These are phyloP conservation scores for Allium cepa DNA, from an alignment of 106 monocot species.

Conservation along the genomic window DNA sequence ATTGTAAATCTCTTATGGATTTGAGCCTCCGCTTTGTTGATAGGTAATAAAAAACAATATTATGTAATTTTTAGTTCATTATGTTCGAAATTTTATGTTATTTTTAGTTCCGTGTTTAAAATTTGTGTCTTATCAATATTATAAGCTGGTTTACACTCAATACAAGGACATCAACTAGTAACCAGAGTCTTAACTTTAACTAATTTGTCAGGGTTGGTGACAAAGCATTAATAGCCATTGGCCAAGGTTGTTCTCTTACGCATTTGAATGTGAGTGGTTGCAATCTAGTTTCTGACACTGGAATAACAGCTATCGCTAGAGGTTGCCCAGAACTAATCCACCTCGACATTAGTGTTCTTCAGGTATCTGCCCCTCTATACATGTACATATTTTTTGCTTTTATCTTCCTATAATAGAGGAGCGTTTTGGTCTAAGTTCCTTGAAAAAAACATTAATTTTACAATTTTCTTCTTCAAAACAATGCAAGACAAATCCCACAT, in stretches of 20 bases:
- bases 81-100: background rate
- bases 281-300: conserved; percentile 58
- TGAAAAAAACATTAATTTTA: too few species aligned
- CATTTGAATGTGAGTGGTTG: conserved; percentile 84
- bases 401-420: too few species aligned
- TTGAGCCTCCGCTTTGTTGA: conserved; percentile 83
- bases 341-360: conserved; percentile 81
- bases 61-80: background rate
- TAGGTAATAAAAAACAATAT: conserved; percentile 29
- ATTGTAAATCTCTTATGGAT: conserved; percentile 71
- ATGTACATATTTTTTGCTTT: background rate
- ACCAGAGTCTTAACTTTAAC: background rate
- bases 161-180: background rate
- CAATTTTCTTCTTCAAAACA: too few species aligned
- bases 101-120: background rate
- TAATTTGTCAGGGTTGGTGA: conserved; percentile 24
- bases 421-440: too few species aligned
- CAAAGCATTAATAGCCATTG: conserved; percentile 22
- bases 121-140: background rate
- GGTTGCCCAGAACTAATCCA: conserved; percentile 65
- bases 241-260: conserved; percentile 43
- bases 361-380: conserved; percentile 42
- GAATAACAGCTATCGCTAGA: conserved; percentile 76
- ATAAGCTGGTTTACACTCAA: background rate
- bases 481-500: too few species aligned